phyloP scores from a whole-genome alignment of 2,329 filamentous ascomycete genomes.

The Passalora sequoiae region DNA sequence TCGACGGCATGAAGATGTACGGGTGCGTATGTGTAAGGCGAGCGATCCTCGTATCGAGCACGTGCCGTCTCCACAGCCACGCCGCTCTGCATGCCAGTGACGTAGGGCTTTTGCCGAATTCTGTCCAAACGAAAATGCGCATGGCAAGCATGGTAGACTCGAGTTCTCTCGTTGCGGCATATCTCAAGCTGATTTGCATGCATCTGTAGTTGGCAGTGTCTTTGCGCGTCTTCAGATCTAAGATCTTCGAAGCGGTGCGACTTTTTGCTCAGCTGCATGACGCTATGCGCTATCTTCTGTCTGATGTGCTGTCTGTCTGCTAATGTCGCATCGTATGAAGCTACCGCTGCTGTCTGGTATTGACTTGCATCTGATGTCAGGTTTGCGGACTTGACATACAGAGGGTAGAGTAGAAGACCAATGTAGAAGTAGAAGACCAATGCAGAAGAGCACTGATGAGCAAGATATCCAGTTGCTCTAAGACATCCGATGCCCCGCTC shows the following conservation, averaged over 20 bases:
- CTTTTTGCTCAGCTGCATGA: slow-evolving; percentile 21
- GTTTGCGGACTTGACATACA: slow-evolving; percentile 14
- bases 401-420: slow-evolving; percentile 12
- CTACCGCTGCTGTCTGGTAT: slow-evolving; percentile 20
- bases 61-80: slow-evolving; percentile 5
- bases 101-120: slow-evolving; percentile 14
- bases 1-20: too few relatives aligned
- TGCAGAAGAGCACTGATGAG: slow-evolving; percentile 11
- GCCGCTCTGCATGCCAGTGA: slow-evolving; percentile 4
- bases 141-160: slow-evolving; percentile 10
- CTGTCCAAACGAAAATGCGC: slow-evolving; percentile 18
- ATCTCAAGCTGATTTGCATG: slow-evolving; percentile 26
- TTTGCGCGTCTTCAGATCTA: slow-evolving; percentile 8
- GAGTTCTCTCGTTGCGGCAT: slow-evolving; percentile 13
- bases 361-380: slow-evolving; percentile 22
- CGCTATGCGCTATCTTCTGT: slow-evolving; percentile 27
- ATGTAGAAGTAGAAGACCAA: too few relatives aligned
- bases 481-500: slow-evolving; percentile 7
- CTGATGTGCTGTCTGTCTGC: slow-evolving; percentile 17
- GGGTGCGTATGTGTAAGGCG: too few relatives aligned
- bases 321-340: slow-evolving; percentile 26
- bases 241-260: slow-evolving; percentile 9
- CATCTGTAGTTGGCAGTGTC: slow-evolving; percentile 16
- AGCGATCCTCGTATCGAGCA: slow-evolving; percentile 1
- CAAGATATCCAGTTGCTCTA: slow-evolving; percentile 13